Conservation (phyloP, 371 early-diverging fungal genomes). For the Parasitella parasitica region DNA sequence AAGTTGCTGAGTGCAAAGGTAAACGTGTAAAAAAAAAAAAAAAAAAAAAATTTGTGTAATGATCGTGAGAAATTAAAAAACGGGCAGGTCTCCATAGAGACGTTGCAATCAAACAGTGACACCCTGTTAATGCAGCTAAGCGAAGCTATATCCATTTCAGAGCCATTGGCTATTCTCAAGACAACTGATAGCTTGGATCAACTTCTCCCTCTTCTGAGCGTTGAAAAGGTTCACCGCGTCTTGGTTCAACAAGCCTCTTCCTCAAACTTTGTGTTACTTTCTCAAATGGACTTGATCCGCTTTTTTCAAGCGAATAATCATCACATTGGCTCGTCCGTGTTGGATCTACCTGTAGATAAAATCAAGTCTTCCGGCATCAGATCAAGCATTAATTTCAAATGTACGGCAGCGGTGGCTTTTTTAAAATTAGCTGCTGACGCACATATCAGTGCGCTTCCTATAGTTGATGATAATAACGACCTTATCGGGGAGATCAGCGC, state of each 20-base stretch:
- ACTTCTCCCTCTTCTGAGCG: conserved; percentile 46
- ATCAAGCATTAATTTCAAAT: conserved; percentile 39
- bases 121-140: conserved; percentile 30
- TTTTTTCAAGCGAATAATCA: conserved; percentile 60
- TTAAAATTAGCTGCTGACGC: conserved; percentile 41
- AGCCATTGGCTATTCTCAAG: conserved; percentile 41
- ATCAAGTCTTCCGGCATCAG: conserved; percentile 16
- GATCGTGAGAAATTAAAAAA: conserved; percentile 20
- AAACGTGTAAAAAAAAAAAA: not conserved
- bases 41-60: conserved; percentile 6
- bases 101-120: conserved; percentile 12
- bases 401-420: conserved; percentile 56
- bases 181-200: conserved; percentile 34
- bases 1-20: conserved; percentile 44
- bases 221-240: conserved; percentile 50
- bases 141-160: conserved; percentile 42
- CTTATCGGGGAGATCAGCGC: conserved; percentile 62
- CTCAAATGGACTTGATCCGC: conserved; percentile 62
- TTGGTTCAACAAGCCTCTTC: conserved; percentile 43
- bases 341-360: conserved; percentile 45
- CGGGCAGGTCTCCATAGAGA: conserved; percentile 22
- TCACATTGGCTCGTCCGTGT: conserved; percentile 45
- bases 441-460: conserved; percentile 49
- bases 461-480: conserved; percentile 46
- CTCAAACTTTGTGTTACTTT: conserved; percentile 37